phyloP scores from a whole-genome alignment of 345 rosid genomes.

The Arabidopsis suecica region DNA sequence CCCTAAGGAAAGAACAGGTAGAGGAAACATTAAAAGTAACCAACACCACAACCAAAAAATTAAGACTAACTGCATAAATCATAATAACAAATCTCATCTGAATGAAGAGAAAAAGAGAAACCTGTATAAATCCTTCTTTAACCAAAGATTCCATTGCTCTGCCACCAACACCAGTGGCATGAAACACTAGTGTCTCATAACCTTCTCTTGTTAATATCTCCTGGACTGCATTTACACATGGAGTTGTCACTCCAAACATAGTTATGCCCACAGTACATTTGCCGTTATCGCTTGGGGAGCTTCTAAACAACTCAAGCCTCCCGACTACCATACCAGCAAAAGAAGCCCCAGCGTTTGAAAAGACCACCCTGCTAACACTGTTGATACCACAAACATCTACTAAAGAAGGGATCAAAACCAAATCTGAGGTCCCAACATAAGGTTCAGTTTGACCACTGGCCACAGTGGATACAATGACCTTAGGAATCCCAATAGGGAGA shows the following conservation, averaged over 20 bases:
- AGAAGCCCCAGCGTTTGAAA: constrained; percentile 89
- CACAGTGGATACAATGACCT: constrained; percentile 86
- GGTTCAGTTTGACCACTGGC: constrained; percentile 87
- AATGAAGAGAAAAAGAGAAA: constrained; percentile 30
- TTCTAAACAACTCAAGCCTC: constrained; percentile 47
- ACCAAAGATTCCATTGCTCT: constrained; percentile 93
- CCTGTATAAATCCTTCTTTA: constrained; percentile 83
- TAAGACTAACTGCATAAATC: constrained; percentile 4
- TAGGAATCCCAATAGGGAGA: constrained; percentile 81
- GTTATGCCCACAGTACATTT: constrained; percentile 78
- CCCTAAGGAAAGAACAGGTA: constrained; percentile 53
- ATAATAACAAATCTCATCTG: background rate
- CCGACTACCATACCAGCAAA: constrained; percentile 91
- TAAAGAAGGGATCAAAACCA: constrained; percentile 79
- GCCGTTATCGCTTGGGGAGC: background rate
- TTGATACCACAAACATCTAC: constrained; percentile 94
- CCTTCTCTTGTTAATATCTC: constrained; percentile 69
- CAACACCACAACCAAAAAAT: background rate
- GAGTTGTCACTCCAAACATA: constrained; percentile 96
- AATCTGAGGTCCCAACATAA: constrained; percentile 82
- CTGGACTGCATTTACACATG: constrained; percentile 73
- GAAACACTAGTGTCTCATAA: constrained; percentile 86
- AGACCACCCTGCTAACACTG: constrained; percentile 77
- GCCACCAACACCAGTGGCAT: constrained; percentile 97
- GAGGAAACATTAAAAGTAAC: background rate